Evolutionary conservation across 345 rosid genomes (phyloP), one percentile per base, ranked within the genome.

Genomic region (Pistacia integerrima): DNA sequence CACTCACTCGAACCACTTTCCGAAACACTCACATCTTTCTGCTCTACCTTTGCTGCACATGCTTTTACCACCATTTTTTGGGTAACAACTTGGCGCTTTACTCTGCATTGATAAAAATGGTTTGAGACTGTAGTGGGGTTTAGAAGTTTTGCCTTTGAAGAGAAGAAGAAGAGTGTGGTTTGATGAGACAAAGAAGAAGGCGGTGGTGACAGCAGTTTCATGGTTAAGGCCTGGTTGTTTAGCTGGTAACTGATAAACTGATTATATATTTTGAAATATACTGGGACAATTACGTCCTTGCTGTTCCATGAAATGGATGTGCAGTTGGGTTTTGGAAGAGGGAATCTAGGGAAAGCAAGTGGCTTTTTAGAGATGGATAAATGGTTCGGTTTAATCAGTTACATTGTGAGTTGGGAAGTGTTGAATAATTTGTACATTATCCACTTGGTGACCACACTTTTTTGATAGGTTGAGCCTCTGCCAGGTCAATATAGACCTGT

Each of bases 131-230:
- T 81, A 69, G 71, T 70, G 85, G 86, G 81, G 57, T 78, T 81
- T 18, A 61, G 72, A 36, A 71, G 71, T 48, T 56, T 81, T 18
- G 88, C 63, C 64, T 33, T 71, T 67, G 74, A 68, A 8, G 83
- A 60, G 73, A 79, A 78, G 78, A 81, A 70, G 78, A 73, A 65
- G 72, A 76, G 72, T 4, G 71, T 75, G 49, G 84, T 49, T 49
- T 76, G 74, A 48, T 58, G 80, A 28, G 86, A 77, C n/a, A 83
- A 58, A 61, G 87, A 55, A 49, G 80, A 67, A 8, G 84, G 86
- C 28, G 89, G 80, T 2, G 84, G 87, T 49, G 87, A 77, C 30
- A 88, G 76, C 12, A 88, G 86, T 66, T 85, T 85, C 89, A 85
- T 72, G 78, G 85, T 81, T 79, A 75, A 73, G 76, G 64, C 69